Percentiles rank a stretch among this genome's conserved stretches.
Evolutionary conservation across 106 monocot genomes (phyloP).

Genomic region (Agapanthus africanus): DNA sequence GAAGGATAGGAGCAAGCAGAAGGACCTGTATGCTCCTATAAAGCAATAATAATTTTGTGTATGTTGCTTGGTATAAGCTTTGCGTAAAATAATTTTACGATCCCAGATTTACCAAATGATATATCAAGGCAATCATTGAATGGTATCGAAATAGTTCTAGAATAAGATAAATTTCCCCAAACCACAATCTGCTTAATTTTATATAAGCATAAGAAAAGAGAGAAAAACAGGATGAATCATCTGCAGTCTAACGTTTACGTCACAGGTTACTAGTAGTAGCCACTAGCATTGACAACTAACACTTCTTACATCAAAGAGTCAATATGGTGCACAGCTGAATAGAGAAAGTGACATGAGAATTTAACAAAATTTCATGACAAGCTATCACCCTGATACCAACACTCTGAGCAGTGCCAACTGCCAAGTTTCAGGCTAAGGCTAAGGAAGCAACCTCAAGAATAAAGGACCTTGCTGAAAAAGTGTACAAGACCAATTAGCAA

Average conservation of each 20-base stretch:
- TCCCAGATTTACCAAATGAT: slow-evolving; percentile 3
- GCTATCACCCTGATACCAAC: background rate
- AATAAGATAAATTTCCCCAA: background rate
- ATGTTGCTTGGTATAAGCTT: background rate
- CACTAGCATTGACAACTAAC: background rate
- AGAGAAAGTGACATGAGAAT: background rate
- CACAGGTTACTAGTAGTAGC: background rate
- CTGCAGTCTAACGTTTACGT: background rate
- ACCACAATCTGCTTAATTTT: background rate
- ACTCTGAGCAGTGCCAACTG: background rate
- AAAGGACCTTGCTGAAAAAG: background rate
- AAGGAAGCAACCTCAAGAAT: background rate
- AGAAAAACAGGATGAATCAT: background rate
- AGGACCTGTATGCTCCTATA: background rate
- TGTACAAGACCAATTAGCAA: background rate
- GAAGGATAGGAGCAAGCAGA: background rate
- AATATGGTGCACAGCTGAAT: background rate
- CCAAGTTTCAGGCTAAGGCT: background rate
- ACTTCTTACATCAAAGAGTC: background rate
- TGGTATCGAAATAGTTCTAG: slow-evolving; percentile 4
- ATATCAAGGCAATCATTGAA: too few relatives aligned
- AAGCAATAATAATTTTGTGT: too few relatives aligned
- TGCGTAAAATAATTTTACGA: background rate
- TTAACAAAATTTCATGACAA: background rate
- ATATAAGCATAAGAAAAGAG: background rate